These are phyloP conservation scores for Larix kaempferi DNA, from an alignment of 75 land plant genomes.

Conservation along the genomic window DNA sequence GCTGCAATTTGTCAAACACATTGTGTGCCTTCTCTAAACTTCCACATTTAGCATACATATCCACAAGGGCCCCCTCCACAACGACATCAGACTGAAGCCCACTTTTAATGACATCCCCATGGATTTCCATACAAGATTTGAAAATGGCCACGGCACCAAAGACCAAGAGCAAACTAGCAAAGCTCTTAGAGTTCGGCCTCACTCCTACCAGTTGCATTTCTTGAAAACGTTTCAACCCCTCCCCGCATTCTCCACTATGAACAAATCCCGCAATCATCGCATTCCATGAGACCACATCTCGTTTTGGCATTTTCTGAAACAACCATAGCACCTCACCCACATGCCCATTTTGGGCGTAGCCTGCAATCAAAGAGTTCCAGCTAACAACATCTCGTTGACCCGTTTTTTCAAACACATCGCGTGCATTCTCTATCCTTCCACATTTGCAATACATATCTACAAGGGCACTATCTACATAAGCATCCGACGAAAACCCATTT, in stretches of 20 bases:
- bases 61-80: slow-evolving; percentile 39
- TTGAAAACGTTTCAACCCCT: no score
- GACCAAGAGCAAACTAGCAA: slow-evolving; percentile 53
- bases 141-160: slow-evolving; percentile 36
- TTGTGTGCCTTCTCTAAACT: slow-evolving; percentile 27
- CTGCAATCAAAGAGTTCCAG: slow-evolving; percentile 67
- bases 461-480: not conserved
- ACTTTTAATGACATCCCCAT: slow-evolving; percentile 26
- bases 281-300: no score
- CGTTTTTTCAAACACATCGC: not conserved
- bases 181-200: slow-evolving; percentile 45
- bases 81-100: slow-evolving; percentile 19
- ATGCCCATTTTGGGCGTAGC: slow-evolving; percentile 39
- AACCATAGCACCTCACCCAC: slow-evolving; percentile 35
- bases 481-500: not conserved
- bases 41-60: slow-evolving; percentile 62
- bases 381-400: slow-evolving; percentile 17
- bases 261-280: no score
- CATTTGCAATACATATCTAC: not conserved
- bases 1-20: slow-evolving; percentile 24
- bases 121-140: slow-evolving; percentile 47
- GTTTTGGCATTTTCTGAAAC: slow-evolving; percentile 47
- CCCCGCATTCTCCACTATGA: no score
- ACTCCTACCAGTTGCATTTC: not conserved
- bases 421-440: not conserved